These are phyloP conservation scores for Ambrosia artemisiifolia DNA, from an alignment of 129 eudicot species.

Conservation along the genomic window DNA sequence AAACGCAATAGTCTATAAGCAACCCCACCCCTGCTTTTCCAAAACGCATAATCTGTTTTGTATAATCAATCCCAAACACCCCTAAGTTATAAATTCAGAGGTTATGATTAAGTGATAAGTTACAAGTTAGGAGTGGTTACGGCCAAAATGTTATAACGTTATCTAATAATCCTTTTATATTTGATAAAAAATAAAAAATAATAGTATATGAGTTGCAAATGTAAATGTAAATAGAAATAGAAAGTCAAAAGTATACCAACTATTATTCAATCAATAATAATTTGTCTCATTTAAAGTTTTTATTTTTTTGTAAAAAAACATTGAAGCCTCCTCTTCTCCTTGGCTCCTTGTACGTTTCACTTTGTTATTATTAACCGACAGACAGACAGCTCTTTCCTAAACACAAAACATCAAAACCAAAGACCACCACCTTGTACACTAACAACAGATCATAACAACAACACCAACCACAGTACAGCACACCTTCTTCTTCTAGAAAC, in stretches of 20 bases:
- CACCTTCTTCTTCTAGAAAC: slow-evolving; percentile 2
- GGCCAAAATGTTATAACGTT: too few relatives aligned
- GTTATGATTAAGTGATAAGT: too few relatives aligned
- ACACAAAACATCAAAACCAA: background rate
- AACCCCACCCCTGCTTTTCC: too few relatives aligned
- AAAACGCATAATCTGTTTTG: too few relatives aligned
- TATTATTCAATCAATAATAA: background rate
- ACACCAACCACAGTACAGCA: background rate
- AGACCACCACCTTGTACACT: background rate
- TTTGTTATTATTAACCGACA: background rate
- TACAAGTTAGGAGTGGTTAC: too few relatives aligned
- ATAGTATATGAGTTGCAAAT: background rate
- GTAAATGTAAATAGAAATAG: background rate
- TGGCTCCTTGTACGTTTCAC: slow-evolving; percentile 9
- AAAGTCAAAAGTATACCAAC: background rate
- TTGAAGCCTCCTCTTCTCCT: background rate
- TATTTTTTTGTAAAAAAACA: background rate
- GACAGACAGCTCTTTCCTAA: slow-evolving; percentile 24
- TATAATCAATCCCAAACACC: too few relatives aligned
- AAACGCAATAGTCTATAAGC: too few relatives aligned
- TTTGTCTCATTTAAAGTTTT: slow-evolving; percentile 30
- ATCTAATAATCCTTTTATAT: too few relatives aligned
- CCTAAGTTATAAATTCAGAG: too few relatives aligned
- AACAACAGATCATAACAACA: slow-evolving; percentile 15
- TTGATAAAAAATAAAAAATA: too few relatives aligned